These are phyloP conservation scores for Phaeosphaeria sp. DNA, from an alignment of 2,329 filamentous ascomycete species.

Conservation along the genomic window DNA sequence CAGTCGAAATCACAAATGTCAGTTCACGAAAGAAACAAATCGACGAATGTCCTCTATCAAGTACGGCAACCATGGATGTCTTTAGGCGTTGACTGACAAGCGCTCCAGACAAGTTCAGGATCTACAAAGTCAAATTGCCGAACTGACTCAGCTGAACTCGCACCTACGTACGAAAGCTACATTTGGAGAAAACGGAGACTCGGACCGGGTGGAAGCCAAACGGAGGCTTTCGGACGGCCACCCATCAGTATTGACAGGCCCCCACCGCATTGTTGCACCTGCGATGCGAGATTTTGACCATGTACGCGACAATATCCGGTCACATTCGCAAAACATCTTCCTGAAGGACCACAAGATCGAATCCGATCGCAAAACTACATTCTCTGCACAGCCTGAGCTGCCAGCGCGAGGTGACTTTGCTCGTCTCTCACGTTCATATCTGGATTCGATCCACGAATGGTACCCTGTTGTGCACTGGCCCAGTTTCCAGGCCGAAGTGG, in stretches of 20 bases:
- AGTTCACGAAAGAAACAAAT: constrained; percentile 99
- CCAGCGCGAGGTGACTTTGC: constrained; percentile 75
- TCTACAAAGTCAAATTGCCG: constrained; percentile 86
- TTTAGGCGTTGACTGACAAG: constrained; percentile 14
- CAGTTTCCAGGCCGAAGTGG: constrained; percentile 76
- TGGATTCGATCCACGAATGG: constrained; percentile 76
- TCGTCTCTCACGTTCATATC: constrained; percentile 76
- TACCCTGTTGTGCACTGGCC: constrained; percentile 91
- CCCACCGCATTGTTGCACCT: constrained; percentile 62
- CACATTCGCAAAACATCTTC: constrained; percentile 78
- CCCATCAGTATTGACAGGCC: constrained; percentile 6
- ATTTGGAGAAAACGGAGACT: constrained; percentile 55
- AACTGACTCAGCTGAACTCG: constrained; percentile 79
- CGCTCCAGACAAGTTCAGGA: constrained; percentile 87
- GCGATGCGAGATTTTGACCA: constrained; percentile 72
- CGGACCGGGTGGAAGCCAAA: constrained; percentile 46
- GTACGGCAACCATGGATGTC: constrained; percentile 50
- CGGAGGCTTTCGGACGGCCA: constrained; percentile 53
- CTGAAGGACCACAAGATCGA: constrained; percentile 47
- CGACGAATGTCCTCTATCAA: constrained; percentile 99
- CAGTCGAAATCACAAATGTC: constrained; percentile 94
- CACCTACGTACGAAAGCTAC: constrained; percentile 71
- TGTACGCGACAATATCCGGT: constrained; percentile 74
- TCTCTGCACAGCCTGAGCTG: constrained; percentile 58
- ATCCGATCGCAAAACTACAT: not conserved